Conservation (phyloP, 176 grass and related monocot species). For the Triticum monococcum region DNA sequence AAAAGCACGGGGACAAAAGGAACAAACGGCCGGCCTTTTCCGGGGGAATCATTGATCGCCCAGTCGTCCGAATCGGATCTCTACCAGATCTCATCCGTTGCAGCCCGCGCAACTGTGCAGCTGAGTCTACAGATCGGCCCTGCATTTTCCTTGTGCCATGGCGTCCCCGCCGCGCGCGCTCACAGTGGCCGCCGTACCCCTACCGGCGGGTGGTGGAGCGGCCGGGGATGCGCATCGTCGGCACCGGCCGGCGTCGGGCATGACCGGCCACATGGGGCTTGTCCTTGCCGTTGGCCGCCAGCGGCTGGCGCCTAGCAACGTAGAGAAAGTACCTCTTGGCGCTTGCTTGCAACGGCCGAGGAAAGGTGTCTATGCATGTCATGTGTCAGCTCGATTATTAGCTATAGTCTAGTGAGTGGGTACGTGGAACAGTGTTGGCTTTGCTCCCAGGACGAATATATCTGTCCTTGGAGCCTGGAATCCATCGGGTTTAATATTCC, state of each 20-base stretch:
- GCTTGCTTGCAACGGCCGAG: neutral
- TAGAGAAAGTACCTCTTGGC: neutral
- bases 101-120: neutral
- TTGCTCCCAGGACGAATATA: neutral
- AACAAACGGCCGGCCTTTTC: neutral
- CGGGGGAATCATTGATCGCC: neutral
- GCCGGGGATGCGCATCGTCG: neutral
- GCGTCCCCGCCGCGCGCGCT: neutral
- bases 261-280: neutral
- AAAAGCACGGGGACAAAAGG: neutral
- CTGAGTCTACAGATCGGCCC: neutral
- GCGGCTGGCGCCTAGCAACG: neutral
- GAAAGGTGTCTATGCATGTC: neutral
- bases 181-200: neutral
- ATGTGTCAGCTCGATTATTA: neutral
- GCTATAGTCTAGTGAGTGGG: neutral
- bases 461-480: neutral
- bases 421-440: neutral
- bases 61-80: neutral
- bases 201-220: neutral
- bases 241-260: neutral
- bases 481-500: neutral
- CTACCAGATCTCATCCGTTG: neutral
- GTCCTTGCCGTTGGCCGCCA: neutral
- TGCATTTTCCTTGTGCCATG: neutral